Conservation (phyloP, 148 eudicot genomes). For the Dysphania ambrosioides region DNA sequence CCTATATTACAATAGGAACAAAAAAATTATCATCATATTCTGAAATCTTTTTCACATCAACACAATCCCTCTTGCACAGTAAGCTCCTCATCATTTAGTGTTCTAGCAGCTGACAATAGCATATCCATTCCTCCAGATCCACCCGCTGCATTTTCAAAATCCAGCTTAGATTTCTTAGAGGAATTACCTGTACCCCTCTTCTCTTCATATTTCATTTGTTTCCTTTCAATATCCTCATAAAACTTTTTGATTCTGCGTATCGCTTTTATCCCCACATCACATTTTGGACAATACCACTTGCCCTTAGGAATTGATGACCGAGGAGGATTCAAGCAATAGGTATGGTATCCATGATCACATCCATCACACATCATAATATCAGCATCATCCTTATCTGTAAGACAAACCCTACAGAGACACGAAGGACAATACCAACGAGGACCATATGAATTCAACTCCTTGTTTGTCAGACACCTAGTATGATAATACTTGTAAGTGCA, state of each 20-base stretch:
- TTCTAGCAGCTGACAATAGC: conserved; percentile 77
- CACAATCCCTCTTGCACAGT: conserved; percentile 22
- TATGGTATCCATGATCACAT: conserved; percentile 89
- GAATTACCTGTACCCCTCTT: conserved; percentile 9
- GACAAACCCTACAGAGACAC: conserved; percentile 84
- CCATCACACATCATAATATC: conserved; percentile 81
- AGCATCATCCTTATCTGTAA: conserved; percentile 68
- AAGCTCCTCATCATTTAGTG: conserved; percentile 54
- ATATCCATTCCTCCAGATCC: conserved; percentile 72
- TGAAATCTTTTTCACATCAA: conserved; percentile 5
- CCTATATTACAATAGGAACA: conserved; percentile 3
- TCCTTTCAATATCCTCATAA: conserved; percentile 38
- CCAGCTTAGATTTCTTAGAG: conserved; percentile 22
- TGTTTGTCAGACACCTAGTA: conserved; percentile 59
- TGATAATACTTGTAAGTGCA: conserved; percentile 75
- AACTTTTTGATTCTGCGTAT: conserved; percentile 49
- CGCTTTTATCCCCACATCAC: conserved; percentile 52
- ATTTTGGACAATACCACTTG: conserved; percentile 80
- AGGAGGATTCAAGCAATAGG: conserved; percentile 85
- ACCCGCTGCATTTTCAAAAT: conserved; percentile 25
- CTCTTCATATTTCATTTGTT: conserved; percentile 29
- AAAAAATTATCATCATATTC: background rate
- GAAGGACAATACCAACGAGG: conserved; percentile 92
- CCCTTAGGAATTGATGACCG: conserved; percentile 53
- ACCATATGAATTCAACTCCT: conserved; percentile 56